phyloP scores from a whole-genome alignment of 2,329 filamentous ascomycete genomes.

The Colletotrichum lentis region DNA sequence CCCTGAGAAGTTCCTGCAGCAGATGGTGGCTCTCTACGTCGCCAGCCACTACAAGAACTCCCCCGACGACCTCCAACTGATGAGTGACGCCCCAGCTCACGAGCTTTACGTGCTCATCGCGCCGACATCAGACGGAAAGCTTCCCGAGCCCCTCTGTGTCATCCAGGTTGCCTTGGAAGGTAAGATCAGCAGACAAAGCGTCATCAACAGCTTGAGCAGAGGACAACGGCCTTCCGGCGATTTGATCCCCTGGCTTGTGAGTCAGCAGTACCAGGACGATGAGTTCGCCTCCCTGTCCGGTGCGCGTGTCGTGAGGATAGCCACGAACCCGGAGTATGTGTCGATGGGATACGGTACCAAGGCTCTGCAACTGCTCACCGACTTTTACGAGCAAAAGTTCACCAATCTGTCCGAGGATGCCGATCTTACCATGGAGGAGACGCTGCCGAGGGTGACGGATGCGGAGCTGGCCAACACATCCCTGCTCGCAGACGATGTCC shows the following conservation, averaged over 20 bases:
- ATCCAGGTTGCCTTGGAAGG: conserved; percentile 95
- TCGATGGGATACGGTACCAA: conserved; percentile 93
- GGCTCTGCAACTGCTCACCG: conserved; percentile 83
- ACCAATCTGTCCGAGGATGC: conserved; percentile 80
- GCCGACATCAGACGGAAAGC: conserved; percentile 78
- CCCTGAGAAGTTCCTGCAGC: conserved; percentile 95
- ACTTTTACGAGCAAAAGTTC: conserved; percentile 96
- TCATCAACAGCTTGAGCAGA: conserved; percentile 86
- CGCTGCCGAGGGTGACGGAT: conserved; percentile 83
- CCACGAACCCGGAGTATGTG: conserved; percentile 92
- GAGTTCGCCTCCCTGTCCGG: conserved; percentile 95
- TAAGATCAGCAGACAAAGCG: conserved; percentile 91
- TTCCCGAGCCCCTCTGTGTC: conserved; percentile 94
- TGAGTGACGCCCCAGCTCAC: conserved; percentile 97
- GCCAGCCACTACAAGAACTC: conserved; percentile 98
- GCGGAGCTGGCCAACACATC: conserved; percentile 78
- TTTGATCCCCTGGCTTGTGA: conserved; percentile 96
- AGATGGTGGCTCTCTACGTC: conserved; percentile 98
- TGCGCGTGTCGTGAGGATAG: conserved; percentile 90
- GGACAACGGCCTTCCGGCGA: conserved; percentile 91
- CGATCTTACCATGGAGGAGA: conserved; percentile 60
- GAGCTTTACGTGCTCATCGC: conserved; percentile 94
- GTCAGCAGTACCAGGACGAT: conserved; percentile 97
- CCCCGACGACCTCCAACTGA: conserved; percentile 95
- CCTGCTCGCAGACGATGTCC: conserved; percentile 86